Conservation (phyloP, 495 filamentous ascomycete genomes). For the Tuber melanosporum region DNA sequence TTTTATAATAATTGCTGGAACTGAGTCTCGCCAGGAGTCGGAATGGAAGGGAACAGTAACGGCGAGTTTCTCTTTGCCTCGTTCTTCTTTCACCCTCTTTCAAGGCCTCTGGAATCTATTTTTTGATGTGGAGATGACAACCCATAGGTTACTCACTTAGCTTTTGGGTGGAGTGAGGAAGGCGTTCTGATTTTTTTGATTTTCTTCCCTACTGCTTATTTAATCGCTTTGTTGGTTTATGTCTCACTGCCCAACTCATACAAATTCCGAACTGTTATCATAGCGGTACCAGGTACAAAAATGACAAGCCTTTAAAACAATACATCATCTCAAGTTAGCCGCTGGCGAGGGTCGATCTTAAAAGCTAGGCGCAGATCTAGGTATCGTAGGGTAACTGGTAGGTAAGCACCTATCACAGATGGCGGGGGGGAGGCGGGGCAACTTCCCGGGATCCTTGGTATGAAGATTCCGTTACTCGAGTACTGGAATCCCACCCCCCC, state of each 20-base stretch:
- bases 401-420: not conserved
- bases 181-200: not conserved
- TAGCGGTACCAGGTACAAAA: not conserved
- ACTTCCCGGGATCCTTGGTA: not conserved
- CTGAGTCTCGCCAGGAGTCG: not conserved
- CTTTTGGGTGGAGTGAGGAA: not conserved
- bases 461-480: not conserved
- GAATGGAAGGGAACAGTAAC: not conserved
- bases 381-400: not conserved
- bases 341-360: not conserved
- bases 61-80: not conserved
- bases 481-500: not conserved
- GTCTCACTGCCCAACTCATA: not conserved
- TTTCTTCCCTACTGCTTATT: not conserved
- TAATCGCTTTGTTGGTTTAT: not conserved
- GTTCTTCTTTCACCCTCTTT: not conserved
- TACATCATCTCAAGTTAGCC: not conserved
- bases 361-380: not conserved
- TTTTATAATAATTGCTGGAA: not conserved
- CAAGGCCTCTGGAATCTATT: not conserved
- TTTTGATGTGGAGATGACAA: not conserved
- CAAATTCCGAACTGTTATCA: not conserved
- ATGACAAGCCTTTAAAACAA: not conserved
- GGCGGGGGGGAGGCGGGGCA: not conserved
- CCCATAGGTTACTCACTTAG: not conserved